Evolutionary conservation across 1,139 yeast genomes (phyloP), one percentile per base, ranked within the genome.

Genomic region (Suhomyces terraborum): DNA sequence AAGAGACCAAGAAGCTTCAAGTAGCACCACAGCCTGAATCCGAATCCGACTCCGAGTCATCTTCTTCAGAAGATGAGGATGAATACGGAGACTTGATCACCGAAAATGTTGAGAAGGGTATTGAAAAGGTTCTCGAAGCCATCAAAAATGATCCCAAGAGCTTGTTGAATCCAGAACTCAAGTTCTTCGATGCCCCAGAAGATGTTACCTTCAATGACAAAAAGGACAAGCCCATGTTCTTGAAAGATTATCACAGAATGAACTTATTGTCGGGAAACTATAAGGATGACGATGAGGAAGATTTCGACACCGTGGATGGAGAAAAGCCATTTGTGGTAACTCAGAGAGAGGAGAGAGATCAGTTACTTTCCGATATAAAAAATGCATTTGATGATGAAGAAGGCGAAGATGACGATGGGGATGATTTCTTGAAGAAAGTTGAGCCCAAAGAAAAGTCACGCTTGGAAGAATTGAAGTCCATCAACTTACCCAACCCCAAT

Each of bases 181-280:
- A 75, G 55, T 93, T 91, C 57, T 93, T 87, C 60, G 81, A 80
- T 9, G 86, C 83, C 20, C 73, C 82, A 2, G 82, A 73, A 24
- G 68, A 67, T 4, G 38, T 51, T 12, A 48, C 41, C 8, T 45
- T 38, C 9, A 42, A 48, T 25, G 35, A 52, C 31, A 73, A 74
- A 42, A 69, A 71, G 37, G 82, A 82, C 19, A 88, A 88, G 61
- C 97, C 98, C 4, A 71, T 93, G 49, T 88, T 83, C 57, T 76
- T 94, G 61, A 88, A 89, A 55, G 99, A 94, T 59, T 93, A 91
- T 59, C 98, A 93, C 59, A 75, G 98, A 59, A 79, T 81, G 79
- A 84, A 81, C 51, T 67, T 91, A 28, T 68, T 94, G 25, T 71
- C 81, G 10, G 88, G 88, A 12, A 73, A 69, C 27, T 76, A 77